These are phyloP conservation scores for Candida khao-thaluensis DNA, from an alignment of 805 yeast genomes.

Conservation along the genomic window DNA sequence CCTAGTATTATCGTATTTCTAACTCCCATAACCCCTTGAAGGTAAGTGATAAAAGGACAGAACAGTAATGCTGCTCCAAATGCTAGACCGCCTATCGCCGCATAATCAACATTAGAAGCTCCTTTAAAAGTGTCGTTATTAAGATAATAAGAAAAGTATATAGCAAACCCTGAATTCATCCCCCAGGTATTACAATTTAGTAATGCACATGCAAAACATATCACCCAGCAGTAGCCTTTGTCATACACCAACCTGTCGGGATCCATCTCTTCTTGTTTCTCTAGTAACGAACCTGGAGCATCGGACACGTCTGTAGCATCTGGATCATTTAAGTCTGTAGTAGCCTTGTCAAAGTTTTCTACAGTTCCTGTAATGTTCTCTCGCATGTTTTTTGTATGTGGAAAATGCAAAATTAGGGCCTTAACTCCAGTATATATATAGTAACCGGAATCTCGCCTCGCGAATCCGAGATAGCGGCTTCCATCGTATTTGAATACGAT, in stretches of 20 bases:
- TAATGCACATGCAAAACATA: conserved; percentile 48
- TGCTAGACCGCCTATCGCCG: conserved; percentile 64
- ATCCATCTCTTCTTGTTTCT: not conserved
- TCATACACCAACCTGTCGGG: conserved; percentile 29
- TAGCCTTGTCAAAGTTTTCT: too few species aligned
- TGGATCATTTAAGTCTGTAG: too few species aligned
- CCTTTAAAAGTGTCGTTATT: conserved; percentile 50
- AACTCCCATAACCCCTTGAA: conserved; percentile 44
- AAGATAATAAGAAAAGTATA: conserved; percentile 57
- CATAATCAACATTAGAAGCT: conserved; percentile 56
- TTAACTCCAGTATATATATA: too few species aligned
- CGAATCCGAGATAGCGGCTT: too few species aligned
- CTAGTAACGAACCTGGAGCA: too few species aligned
- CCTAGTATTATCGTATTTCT: conserved; percentile 47
- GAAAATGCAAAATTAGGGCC: too few species aligned
- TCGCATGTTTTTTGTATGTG: too few species aligned
- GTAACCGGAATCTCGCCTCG: too few species aligned
- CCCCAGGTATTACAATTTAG: conserved; percentile 70
- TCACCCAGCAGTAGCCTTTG: conserved; percentile 69
- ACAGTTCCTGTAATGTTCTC: too few species aligned
- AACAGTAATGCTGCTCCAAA: conserved; percentile 52
- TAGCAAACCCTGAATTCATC: conserved; percentile 64
- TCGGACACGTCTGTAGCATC: too few species aligned
- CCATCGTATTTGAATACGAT: too few species aligned
- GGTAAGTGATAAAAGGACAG: conserved; percentile 49